Evolutionary conservation across 176 grass and related monocot species (phyloP).

Genomic region (Aechmea fasciata): DNA sequence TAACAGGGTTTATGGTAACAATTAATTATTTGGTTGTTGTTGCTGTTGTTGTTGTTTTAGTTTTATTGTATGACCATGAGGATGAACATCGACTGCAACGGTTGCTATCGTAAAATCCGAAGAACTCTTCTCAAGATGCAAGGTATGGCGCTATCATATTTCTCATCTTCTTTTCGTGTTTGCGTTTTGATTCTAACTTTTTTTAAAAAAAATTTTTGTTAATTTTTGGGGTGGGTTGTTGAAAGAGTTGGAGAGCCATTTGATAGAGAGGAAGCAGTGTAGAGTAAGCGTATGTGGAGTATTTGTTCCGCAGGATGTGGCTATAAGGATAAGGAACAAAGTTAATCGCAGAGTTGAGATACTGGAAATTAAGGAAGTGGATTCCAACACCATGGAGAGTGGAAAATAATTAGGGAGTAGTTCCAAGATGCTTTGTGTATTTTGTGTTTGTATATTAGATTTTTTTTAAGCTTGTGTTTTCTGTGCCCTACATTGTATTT

Average conservation of each 20-base stretch:
- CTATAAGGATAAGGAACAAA: slow-evolving; percentile 78
- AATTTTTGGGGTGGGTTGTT: background rate
- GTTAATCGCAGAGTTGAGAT: slow-evolving; percentile 82
- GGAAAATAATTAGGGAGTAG: too few species aligned
- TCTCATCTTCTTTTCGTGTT: background rate
- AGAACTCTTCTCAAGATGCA: slow-evolving; percentile 74
- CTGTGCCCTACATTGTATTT: too few species aligned
- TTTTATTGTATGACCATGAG: slow-evolving; percentile 65
- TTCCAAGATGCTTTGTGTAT: too few species aligned
- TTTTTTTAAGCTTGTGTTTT: too few species aligned
- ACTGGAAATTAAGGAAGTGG: slow-evolving; percentile 61
- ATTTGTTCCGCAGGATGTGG: slow-evolving; percentile 81
- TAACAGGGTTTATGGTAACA: too few species aligned
- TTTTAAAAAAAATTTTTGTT: too few species aligned
- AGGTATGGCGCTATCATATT: slow-evolving; percentile 17
- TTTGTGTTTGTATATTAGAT: too few species aligned
- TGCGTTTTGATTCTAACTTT: background rate
- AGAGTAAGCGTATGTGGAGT: slow-evolving; percentile 45
- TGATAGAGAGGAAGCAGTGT: slow-evolving; percentile 72
- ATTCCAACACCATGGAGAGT: background rate
- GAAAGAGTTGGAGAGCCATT: slow-evolving; percentile 62
- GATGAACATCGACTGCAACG: slow-evolving; percentile 97
- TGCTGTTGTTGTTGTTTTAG: slow-evolving; percentile 8
- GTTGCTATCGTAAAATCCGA: slow-evolving; percentile 76
- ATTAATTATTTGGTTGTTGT: background rate